Conservation (phyloP, 306 rosid genomes). For the Argentina anserina region DNA sequence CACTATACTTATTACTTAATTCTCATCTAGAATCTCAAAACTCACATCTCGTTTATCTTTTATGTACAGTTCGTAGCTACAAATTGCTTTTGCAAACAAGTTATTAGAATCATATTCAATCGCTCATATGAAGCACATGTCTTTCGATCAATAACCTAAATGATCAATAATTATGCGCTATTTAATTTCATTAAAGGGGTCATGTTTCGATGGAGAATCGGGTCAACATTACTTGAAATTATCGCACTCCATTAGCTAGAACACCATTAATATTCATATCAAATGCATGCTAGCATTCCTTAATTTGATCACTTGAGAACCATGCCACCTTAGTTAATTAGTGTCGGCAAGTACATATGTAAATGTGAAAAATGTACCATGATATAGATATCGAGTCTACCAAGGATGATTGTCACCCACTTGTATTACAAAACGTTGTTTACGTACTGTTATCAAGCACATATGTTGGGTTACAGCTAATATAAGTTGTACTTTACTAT, state of each 20-base stretch:
- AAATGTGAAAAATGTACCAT: conserved; percentile 10
- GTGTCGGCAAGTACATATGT: conserved; percentile 17
- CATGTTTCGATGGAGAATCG: no score
- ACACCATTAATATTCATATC: neutral
- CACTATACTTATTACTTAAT: no score
- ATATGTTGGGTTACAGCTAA: conserved; percentile 20
- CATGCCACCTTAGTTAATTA: neutral
- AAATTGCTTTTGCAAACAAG: no score
- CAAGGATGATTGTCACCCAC: conserved; percentile 6
- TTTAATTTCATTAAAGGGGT: no score
- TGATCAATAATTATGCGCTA: no score
- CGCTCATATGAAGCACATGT: no score
- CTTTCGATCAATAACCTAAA: no score
- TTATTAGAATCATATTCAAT: no score
- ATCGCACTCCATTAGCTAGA: neutral
- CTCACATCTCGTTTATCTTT: no score
- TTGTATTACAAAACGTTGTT: conserved; percentile 5
- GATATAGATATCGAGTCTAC: neutral
- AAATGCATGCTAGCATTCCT: neutral
- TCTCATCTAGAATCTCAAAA: no score
- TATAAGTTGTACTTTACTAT: neutral
- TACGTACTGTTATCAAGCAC: conserved; percentile 29
- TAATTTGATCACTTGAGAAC: neutral
- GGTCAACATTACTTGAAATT: neutral
- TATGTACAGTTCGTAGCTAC: no score